Base-by-base conservation (phyloP, 495 filamentous ascomycete genomes). In the Alectoria sarmentosa region DNA sequence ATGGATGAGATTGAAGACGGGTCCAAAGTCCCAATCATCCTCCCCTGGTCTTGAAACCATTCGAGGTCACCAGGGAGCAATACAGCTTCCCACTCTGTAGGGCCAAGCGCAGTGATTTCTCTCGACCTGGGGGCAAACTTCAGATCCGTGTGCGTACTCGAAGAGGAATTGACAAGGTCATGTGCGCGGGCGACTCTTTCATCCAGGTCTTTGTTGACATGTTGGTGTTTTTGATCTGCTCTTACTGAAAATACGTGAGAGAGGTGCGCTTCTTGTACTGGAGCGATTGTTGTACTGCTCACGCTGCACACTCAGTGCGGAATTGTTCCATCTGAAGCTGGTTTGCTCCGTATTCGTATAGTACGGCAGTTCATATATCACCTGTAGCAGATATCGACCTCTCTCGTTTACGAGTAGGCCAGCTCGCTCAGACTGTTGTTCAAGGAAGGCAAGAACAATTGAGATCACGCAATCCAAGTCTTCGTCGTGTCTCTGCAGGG, bases 1-100 rank as follows among this genome's bases (percentile, higher is more conserved):
- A 42, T 71, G 68, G n/a, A 81, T 73, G 55, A 83, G 75, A 67
- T 79, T 76, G 66, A 77, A 76, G 70, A 78, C 80, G 67, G 76
- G 72, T 63, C 77, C 70, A 65, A 83, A 79, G 67, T 80, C 79
- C 80, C 80, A 83, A 44, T 66, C 65, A 39, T 62, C 61, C 10
- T 52, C 52, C 37, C 15, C 62, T 28, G 11, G 14, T 34, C 28
- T 60, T 32, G 63, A 32, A 65, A 64, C 55, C 70, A 72, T 72
- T 58, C 66, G 68, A 64, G 30, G 39, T 46, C 61, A 55, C 26
- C 61, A 63, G 60, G 62, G 58, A 65, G 56, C 62, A 54, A 66
- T 69, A 58, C 57, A 66, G 67, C 69, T 62, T 63, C 67, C 69
- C 65, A 55, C 49, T 63, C 6, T 56, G 59, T 57, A 54, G 38